phyloP scores from a whole-genome alignment of 495 filamentous ascomycete species.

The Lepraria neglecta region DNA sequence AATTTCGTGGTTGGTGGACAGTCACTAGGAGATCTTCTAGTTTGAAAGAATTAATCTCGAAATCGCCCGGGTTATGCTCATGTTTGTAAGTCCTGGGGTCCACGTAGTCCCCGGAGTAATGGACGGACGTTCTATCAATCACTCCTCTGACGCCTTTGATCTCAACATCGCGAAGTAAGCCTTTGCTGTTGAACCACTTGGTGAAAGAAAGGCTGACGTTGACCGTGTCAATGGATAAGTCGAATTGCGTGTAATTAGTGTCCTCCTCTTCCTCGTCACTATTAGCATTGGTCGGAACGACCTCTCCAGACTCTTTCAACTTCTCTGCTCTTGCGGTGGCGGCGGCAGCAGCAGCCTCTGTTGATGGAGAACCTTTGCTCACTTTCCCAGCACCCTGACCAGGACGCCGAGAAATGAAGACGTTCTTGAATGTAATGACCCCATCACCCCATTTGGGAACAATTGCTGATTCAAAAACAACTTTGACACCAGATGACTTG shows the following conservation, averaged over 20 bases:
- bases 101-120: slow-evolving; percentile 59
- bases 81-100: slow-evolving; percentile 85
- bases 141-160: slow-evolving; percentile 95
- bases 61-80: slow-evolving; percentile 85
- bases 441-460: slow-evolving; percentile 91
- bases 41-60: slow-evolving; percentile 93
- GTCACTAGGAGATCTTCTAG: slow-evolving; percentile 90
- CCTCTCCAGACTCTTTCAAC: slow-evolving; percentile 35
- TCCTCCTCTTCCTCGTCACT: slow-evolving; percentile 62
- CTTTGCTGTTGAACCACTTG: slow-evolving; percentile 97
- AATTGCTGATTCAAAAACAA: slow-evolving; percentile 96
- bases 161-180: slow-evolving; percentile 83
- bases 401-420: slow-evolving; percentile 88
- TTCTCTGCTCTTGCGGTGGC: slow-evolving; percentile 47
- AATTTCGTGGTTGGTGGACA: slow-evolving; percentile 80
- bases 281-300: slow-evolving; percentile 3
- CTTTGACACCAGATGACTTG: slow-evolving; percentile 86
- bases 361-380: slow-evolving; percentile 83
- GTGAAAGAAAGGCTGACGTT: slow-evolving; percentile 96
- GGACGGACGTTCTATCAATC: slow-evolving; percentile 76
- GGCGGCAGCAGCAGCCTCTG: slow-evolving; percentile 79
- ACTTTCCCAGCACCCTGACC: slow-evolving; percentile 72
- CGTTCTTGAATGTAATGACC: slow-evolving; percentile 93
- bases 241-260: slow-evolving; percentile 95
- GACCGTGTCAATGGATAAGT: slow-evolving; percentile 87